Percentiles rank a stretch among this genome's conserved stretches.
Conservation (phyloP, 371 early-diverging fungal genomes). For the Circinella minor region DNA sequence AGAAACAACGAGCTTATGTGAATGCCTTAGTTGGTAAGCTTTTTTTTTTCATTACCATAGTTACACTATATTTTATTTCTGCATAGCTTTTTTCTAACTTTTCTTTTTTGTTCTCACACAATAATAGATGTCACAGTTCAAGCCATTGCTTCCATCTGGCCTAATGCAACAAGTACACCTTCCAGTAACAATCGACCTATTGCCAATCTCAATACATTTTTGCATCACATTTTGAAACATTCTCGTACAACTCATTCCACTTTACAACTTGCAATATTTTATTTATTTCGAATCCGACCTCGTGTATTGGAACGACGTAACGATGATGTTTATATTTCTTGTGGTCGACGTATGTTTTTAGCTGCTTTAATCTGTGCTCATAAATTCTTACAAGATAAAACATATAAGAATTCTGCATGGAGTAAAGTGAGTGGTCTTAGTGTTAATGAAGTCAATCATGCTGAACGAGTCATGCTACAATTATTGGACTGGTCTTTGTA, state of each 20-base stretch:
- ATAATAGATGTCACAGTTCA: slow-evolving; percentile 49
- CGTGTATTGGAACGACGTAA: slow-evolving; percentile 36
- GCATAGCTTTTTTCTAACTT: too few species aligned
- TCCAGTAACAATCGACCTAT: slow-evolving; percentile 43
- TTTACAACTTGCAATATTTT: slow-evolving; percentile 77
- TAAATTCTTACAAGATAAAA: slow-evolving; percentile 81
- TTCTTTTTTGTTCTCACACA: not conserved
- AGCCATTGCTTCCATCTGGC: slow-evolving; percentile 68
- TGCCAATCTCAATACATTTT: slow-evolving; percentile 69
- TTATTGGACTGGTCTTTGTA: slow-evolving; percentile 77
- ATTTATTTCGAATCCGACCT: slow-evolving; percentile 66
- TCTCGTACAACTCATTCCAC: slow-evolving; percentile 82
- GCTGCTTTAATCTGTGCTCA: slow-evolving; percentile 80
- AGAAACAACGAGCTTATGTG: slow-evolving; percentile 44
- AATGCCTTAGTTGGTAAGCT: slow-evolving; percentile 51
- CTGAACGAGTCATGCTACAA: slow-evolving; percentile 73
- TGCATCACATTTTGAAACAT: slow-evolving; percentile 77
- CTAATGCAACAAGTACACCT: slow-evolving; percentile 36
- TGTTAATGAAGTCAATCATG: slow-evolving; percentile 71
- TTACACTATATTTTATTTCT: not conserved
- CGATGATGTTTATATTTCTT: slow-evolving; percentile 47
- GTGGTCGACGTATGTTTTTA: slow-evolving; percentile 84
- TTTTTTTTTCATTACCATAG: slow-evolving; percentile 5
- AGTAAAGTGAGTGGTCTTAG: slow-evolving; percentile 77
- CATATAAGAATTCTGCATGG: slow-evolving; percentile 85